A percentile compares a stretch with the other conserved stretches of the same genome.
Conservation (phyloP, 1,284 basidiomycete species). For the Lentinula novae-zelandiae region DNA sequence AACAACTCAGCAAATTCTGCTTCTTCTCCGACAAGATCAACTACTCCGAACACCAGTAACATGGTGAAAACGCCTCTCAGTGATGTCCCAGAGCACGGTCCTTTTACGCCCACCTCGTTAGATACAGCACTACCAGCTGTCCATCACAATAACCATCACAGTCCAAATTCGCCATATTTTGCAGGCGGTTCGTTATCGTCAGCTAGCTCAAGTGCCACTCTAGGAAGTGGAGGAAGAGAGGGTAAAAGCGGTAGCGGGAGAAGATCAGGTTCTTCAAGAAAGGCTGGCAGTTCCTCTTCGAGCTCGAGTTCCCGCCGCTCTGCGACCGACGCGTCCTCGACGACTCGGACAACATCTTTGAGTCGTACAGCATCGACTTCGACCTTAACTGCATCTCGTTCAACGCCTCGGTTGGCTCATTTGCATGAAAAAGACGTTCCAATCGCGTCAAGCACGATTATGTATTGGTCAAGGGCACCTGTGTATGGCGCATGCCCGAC, state of each 20-base stretch:
- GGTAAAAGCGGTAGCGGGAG: constrained; percentile 1
- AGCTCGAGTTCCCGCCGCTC: constrained; percentile 4
- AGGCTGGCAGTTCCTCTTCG: constrained; percentile 4
- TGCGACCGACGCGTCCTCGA: constrained; percentile 9
- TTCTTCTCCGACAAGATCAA: background rate
- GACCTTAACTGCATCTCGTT: constrained; percentile 31
- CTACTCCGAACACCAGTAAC: background rate
- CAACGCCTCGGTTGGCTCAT: constrained; percentile 52
- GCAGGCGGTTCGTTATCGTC: constrained; percentile 17
- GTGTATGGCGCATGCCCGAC: constrained; percentile 75
- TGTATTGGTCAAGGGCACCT: constrained; percentile 87
- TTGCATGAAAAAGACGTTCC: constrained; percentile 45
- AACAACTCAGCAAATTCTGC: background rate
- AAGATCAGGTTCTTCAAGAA: constrained; percentile 11
- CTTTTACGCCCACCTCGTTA: constrained; percentile 23
- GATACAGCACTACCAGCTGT: constrained; percentile 7
- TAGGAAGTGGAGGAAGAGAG: background rate
- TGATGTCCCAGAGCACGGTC: constrained; percentile 40
- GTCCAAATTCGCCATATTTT: constrained; percentile 27
- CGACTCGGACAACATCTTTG: constrained; percentile 1
- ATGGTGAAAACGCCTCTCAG: constrained; percentile 23
- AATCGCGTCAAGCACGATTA: constrained; percentile 53
- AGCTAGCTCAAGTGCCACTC: constrained; percentile 25
- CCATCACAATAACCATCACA: background rate
- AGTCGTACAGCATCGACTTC: constrained; percentile 11